Evolutionary conservation across 2,329 filamentous ascomycete genomes (phyloP).

Genomic region (Nemania sp.): DNA sequence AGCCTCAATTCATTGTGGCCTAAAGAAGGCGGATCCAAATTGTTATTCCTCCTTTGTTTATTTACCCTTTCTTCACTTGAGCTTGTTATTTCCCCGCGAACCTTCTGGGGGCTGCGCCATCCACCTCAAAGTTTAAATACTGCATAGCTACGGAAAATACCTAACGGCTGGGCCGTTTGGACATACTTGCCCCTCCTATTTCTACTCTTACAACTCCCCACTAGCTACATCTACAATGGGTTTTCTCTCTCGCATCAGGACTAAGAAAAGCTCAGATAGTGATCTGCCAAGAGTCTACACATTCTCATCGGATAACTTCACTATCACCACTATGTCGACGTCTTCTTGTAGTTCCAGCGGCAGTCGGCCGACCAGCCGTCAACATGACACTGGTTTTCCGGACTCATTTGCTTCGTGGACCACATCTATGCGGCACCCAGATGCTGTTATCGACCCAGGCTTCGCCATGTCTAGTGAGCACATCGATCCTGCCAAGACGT

Average conservation of each 20-base stretch:
- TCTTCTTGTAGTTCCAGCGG: constrained; percentile 42
- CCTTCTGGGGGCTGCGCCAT: constrained; percentile 6
- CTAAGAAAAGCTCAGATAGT: constrained; percentile 40
- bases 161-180: constrained; percentile 23
- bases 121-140: constrained; percentile 8
- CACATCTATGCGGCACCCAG: constrained; percentile 72
- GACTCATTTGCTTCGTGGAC: constrained; percentile 59
- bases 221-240: constrained; percentile 18
- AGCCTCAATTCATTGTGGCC: constrained; percentile 16
- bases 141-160: constrained; percentile 6
- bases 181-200: constrained; percentile 24
- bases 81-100: constrained; percentile 2
- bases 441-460: constrained; percentile 68
- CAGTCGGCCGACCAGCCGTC: constrained; percentile 49
- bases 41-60: constrained; percentile 6
- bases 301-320: constrained; percentile 36
- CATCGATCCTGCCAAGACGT: constrained; percentile 57
- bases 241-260: constrained; percentile 24
- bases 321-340: constrained; percentile 47
- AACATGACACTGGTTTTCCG: constrained; percentile 52
- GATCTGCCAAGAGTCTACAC: constrained; percentile 23
- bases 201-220: background rate
- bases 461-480: constrained; percentile 69
- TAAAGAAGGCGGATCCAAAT: background rate
- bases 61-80: constrained; percentile 6